phyloP scores from a whole-genome alignment of 352 stramenopile genomes.

The Pythium periplocum region DNA sequence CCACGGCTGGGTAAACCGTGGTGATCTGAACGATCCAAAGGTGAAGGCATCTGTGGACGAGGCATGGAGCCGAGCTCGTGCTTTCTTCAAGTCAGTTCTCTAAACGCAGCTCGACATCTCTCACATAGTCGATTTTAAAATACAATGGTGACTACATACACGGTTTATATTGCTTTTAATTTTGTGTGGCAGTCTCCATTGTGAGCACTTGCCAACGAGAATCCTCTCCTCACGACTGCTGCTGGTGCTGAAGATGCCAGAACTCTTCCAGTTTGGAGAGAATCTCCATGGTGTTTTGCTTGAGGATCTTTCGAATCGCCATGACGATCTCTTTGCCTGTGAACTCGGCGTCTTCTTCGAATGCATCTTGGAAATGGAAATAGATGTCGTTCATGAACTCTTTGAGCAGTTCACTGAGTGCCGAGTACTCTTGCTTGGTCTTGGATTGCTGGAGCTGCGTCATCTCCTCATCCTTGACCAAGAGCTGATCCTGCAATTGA shows the following conservation, averaged over 20 bases:
- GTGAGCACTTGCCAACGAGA: no score
- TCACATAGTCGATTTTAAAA: no score
- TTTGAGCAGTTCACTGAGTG: conserved; percentile 67
- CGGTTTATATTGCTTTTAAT: no score
- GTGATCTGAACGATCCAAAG: neutral
- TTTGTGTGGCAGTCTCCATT: no score
- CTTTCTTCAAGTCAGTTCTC: no score
- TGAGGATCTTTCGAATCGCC: conserved; percentile 77
- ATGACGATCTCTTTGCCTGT: conserved; percentile 81
- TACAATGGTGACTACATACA: no score
- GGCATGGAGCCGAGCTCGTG: no score
- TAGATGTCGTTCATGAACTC: conserved; percentile 88
- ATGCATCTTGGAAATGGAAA: conserved; percentile 81
- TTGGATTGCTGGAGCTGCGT: conserved; percentile 33
- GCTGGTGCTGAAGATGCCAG: conserved; percentile 44
- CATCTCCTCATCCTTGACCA: conserved; percentile 45
- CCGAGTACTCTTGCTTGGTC: conserved; percentile 47
- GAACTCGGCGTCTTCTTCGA: conserved; percentile 80
- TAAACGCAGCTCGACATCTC: no score
- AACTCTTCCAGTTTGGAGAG: conserved; percentile 69
- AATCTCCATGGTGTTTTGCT: conserved; percentile 81
- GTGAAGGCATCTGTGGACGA: no score
- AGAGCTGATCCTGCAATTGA: conserved; percentile 45
- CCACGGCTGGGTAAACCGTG: conserved; percentile 8
- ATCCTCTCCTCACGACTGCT: neutral